A percentile compares a stretch with the other conserved stretches of the same genome.
These are phyloP conservation scores for Leccinum uliginosum DNA, from an alignment of 768 basidiomycete species.

Conservation along the genomic window DNA sequence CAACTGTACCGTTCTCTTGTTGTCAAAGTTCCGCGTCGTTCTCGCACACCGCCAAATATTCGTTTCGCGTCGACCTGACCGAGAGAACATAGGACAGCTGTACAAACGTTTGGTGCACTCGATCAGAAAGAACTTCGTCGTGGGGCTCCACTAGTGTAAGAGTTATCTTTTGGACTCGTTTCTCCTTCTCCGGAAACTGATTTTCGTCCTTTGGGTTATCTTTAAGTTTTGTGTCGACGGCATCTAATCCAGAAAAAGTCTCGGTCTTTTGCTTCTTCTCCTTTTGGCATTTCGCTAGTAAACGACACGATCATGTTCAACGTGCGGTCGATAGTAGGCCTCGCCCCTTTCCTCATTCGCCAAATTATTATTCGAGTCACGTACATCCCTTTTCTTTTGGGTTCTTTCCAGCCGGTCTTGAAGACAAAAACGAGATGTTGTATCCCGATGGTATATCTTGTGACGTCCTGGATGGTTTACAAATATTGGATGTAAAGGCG, in stretches of 20 bases:
- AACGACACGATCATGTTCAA: conserved; percentile 21
- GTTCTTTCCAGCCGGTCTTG: neutral
- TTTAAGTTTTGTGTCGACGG: neutral
- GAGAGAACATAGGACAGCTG: neutral
- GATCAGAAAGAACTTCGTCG: neutral
- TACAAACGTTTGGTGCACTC: neutral
- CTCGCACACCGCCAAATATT: neutral
- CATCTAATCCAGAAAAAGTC: neutral
- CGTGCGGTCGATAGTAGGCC: conserved; percentile 13
- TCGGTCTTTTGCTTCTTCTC: neutral
- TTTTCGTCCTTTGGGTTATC: neutral
- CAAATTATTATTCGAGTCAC: neutral
- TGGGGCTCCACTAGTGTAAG: neutral
- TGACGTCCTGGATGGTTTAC: neutral
- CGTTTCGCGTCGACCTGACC: neutral
- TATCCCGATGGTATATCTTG: neutral
- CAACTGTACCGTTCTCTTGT: too few relatives aligned
- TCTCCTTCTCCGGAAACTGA: neutral
- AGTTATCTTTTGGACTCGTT: neutral
- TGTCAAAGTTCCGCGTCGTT: neutral
- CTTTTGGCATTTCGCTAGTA: conserved; percentile 3
- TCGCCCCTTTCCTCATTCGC: neutral
- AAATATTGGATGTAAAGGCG: neutral
- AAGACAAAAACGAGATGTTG: neutral
- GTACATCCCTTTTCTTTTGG: neutral